These are phyloP conservation scores for Mesembryanthemum crystallinum DNA, from an alignment of 148 eudicot species.

Conservation along the genomic window DNA sequence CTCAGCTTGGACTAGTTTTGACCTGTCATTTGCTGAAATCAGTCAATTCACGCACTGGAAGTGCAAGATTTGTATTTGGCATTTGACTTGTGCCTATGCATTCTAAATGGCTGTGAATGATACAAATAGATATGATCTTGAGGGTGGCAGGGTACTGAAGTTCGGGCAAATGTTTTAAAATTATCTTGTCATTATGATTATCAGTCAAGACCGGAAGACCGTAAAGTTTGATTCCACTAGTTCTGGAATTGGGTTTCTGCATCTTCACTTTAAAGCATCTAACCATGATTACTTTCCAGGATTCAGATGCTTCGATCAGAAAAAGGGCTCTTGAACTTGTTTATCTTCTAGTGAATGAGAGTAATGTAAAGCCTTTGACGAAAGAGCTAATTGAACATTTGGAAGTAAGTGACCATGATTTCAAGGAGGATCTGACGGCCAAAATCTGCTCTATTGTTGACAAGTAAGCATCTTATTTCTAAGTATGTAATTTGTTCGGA, in stretches of 20 bases:
- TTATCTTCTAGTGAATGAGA: slow-evolving; percentile 90
- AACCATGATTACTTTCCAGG: slow-evolving; percentile 47
- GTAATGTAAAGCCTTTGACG: slow-evolving; percentile 80
- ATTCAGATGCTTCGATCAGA: slow-evolving; percentile 96
- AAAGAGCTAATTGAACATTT: slow-evolving; percentile 87
- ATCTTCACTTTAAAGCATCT: not conserved
- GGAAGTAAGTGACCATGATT: slow-evolving; percentile 82
- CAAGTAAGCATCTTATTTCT: slow-evolving; percentile 60
- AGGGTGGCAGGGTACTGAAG: no score
- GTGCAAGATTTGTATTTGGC: not conserved
- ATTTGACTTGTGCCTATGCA: no score
- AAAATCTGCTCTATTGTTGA: slow-evolving; percentile 97
- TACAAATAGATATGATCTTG: not conserved
- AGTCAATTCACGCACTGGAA: not conserved
- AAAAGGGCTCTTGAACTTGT: slow-evolving; percentile 97
- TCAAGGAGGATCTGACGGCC: slow-evolving; percentile 86
- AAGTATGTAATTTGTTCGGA: slow-evolving; percentile 7
- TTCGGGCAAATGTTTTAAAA: no score
- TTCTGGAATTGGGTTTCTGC: not conserved
- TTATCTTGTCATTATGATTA: no score
- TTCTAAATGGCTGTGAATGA: no score
- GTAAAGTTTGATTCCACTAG: no score
- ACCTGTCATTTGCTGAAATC: not conserved
- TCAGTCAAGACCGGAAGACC: no score
- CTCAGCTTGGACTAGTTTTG: slow-evolving; percentile 1